A percentile compares a stretch with the other conserved stretches of the same genome.
Conservation (phyloP, 1,139 yeast species). For the Protomyces gravidus region DNA sequence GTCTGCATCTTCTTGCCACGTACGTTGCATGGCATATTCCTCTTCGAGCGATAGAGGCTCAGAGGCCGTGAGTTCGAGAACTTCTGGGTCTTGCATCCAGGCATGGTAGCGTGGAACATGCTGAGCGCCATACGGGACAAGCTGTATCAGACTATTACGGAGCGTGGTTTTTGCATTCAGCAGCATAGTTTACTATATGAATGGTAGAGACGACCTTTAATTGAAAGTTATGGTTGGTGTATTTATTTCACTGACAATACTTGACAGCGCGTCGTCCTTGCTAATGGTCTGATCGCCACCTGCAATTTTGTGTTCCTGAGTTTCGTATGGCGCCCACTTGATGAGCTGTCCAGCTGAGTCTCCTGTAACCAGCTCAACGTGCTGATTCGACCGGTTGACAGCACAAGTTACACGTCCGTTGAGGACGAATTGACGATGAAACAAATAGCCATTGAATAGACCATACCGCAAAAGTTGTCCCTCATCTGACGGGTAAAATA, state of each 20-base stretch:
- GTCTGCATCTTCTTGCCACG: conserved; percentile 27
- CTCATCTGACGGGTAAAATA: conserved; percentile 70
- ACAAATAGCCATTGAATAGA: conserved; percentile 59
- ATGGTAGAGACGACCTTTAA: too few relatives aligned
- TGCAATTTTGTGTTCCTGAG: background rate
- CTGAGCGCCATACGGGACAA: conserved; percentile 17
- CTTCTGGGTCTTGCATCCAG: conserved; percentile 28
- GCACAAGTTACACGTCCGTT: conserved; percentile 25
- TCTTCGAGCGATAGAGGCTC: conserved; percentile 28
- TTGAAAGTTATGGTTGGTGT: conserved; percentile 8
- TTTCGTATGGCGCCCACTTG: conserved; percentile 3
- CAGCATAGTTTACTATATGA: too few relatives aligned
- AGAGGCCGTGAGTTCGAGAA: conserved; percentile 25
- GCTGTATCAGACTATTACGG: background rate
- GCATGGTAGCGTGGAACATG: conserved; percentile 26
- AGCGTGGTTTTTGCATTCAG: conserved; percentile 8
- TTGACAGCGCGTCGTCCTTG: background rate
- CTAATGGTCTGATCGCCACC: background rate
- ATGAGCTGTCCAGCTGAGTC: conserved; percentile 19
- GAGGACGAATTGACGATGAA: conserved; percentile 43
- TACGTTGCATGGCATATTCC: conserved; percentile 28
- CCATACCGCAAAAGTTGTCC: conserved; percentile 70
- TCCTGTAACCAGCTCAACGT: conserved; percentile 16
- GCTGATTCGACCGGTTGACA: conserved; percentile 12
- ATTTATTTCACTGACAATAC: background rate